Conservation (phyloP, 768 basidiomycete genomes). For the Phaeotremella skinneri region DNA sequence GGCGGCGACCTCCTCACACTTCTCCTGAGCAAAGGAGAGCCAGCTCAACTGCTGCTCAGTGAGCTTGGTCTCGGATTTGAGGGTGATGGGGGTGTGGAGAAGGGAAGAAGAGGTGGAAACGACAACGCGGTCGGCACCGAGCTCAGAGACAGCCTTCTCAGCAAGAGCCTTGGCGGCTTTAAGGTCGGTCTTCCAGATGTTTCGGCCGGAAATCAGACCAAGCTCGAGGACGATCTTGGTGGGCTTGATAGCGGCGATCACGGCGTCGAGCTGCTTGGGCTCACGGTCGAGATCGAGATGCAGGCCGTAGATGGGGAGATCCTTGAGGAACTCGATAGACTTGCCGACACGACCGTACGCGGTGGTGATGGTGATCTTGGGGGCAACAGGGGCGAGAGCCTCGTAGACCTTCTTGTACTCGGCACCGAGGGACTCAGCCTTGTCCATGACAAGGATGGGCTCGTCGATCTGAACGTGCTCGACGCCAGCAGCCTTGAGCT, state of each 20-base stretch:
- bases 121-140: conserved; percentile 80
- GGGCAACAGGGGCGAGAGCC: conserved; percentile 74
- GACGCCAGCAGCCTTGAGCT: conserved; percentile 89
- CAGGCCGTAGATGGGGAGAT: conserved; percentile 87
- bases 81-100: conserved; percentile 94
- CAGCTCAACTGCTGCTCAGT: conserved; percentile 87
- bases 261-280: conserved; percentile 78
- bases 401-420: conserved; percentile 77
- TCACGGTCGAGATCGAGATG: conserved; percentile 97
- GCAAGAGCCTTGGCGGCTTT: conserved; percentile 73
- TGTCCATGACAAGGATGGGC: conserved; percentile 90
- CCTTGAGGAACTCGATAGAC: conserved; percentile 81
- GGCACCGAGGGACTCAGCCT: conserved; percentile 69
- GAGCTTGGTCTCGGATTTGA: conserved; percentile 87
- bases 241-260: conserved; percentile 76
- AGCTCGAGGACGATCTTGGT: conserved; percentile 81
- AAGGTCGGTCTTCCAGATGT: conserved; percentile 99
- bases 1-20: conserved; percentile 81
- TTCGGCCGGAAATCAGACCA: conserved; percentile 94
- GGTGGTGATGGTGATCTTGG: conserved; percentile 89
- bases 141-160: conserved; percentile 76
- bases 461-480: conserved; percentile 96
- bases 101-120: conserved; percentile 96
- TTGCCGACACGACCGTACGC: conserved; percentile 96
- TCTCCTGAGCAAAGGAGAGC: conserved; percentile 98